Percentiles rank a stretch among this genome's conserved stretches.
Evolutionary conservation across 371 early-diverging fungal genomes (phyloP).

Genomic region (Batkoa obscura): DNA sequence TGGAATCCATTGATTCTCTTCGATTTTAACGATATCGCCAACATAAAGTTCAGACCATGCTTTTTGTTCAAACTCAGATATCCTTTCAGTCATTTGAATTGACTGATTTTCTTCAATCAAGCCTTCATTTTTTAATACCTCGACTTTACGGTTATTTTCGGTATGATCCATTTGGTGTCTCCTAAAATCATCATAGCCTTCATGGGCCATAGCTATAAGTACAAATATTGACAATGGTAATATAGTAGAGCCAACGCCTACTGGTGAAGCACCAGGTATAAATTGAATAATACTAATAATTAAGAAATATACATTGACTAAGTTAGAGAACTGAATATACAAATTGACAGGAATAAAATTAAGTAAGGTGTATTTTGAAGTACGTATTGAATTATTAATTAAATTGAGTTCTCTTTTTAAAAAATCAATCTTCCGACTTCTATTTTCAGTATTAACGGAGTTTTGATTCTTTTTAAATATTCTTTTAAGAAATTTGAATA

Average conservation of each 20-base stretch:
- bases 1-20: conserved; percentile 72
- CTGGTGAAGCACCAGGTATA: conserved; percentile 51
- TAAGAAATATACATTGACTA: conserved; percentile 87
- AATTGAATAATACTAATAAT: conserved; percentile 58
- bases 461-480: too few relatives aligned
- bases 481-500: too few relatives aligned
- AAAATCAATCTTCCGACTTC: too few relatives aligned
- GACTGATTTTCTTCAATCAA: conserved; percentile 39
- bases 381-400: conserved; percentile 36
- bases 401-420: background rate
- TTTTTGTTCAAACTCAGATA: conserved; percentile 10
- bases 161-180: conserved; percentile 75
- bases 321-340: conserved; percentile 70
- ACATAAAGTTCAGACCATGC: conserved; percentile 53
- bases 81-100: background rate
- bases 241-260: conserved; percentile 57
- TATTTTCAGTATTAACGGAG: too few relatives aligned
- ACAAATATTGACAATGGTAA: conserved; percentile 63
- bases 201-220: conserved; percentile 77
- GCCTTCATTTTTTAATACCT: conserved; percentile 41
- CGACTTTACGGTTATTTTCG: conserved; percentile 57
- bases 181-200: conserved; percentile 89
- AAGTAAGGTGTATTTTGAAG: conserved; percentile 66
- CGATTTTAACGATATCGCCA: conserved; percentile 78
- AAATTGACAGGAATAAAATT: conserved; percentile 76